Evolutionary conservation across 768 basidiomycete genomes (phyloP), one percentile per base, ranked within the genome.

Genomic region (Psilocybe subaeruginosa): DNA sequence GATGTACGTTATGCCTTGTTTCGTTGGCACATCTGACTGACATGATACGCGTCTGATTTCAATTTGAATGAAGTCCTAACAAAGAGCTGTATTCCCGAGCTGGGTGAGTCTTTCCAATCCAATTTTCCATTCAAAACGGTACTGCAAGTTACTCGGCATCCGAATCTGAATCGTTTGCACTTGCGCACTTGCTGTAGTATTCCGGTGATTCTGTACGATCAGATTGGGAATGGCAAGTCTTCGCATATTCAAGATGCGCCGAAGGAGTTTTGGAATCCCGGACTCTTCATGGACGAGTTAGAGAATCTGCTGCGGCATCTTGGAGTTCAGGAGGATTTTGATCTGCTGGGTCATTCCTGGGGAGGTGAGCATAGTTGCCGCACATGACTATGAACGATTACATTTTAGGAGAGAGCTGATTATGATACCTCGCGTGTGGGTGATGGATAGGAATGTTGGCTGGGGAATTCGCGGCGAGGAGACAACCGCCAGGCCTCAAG

Each of bases 191-290:
- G 16, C 11, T 7, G 7, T 17, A 53, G 64, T 35, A 81, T 81
- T 49, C 84, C 84, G 7, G 76, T 86, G 62, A 66, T 88, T 39
- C 65, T 86, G 50, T 86, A 87, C 70, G 83, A 85, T 66, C 86
- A 87, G 65, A 60, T 87, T 47, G 85, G 85, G 11, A 78, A 73
- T 58, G 84, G 83, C 16, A 69, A 70, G 30, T 87, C 85, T 16
- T 83, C 83, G 9, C 84, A 84, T 62, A 73, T 85, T 17, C 61
- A 82, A 79, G 64, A 75, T 66, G 16, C 64, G 53, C 31, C 63
- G 46, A 30, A 75, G 11, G 75, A 79, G 11, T 87, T 87, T 71
- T 85, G 84, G 84, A 82, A 75, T 7, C 65, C 73, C 29, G 71
- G 80, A 50, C 75, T 87, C 3, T 86, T 86, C 74, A 70, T 83